Evolutionary conservation across 306 rosid genomes (phyloP), one percentile per base, ranked within the genome.

Genomic region (Senna siamea): DNA sequence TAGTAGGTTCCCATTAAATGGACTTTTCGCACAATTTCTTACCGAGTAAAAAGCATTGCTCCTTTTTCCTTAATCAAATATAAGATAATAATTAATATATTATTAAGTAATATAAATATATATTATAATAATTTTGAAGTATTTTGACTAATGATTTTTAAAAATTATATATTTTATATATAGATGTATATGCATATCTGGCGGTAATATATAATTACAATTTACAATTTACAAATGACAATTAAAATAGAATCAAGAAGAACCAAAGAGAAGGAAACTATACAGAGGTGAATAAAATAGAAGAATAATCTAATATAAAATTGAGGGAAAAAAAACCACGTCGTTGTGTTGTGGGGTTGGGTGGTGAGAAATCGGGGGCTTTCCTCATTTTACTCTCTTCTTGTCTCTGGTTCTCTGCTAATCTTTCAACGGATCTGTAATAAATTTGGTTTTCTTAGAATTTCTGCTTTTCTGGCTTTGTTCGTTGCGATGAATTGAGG

Each of bases 291-390:
- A 37, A 37, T 37, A n/a, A 55, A 28, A 17, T 4, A 59, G 34
- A 17, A 35, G 32, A 78, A 62, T 2, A 20, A 44, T 12, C 0
- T 37, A 55, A 64, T 53, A 57, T 61, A 76, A 84, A 77, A 80
- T 56, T 76, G 76, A 78, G 3, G 30, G 3, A 26, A 26, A 26
- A 26, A 80, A 72, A 76, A 83, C n/a, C n/a, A 54, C 28, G 61
- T 40, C 18, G 83, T 73, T 66, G 13, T 15, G 40, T 56, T 83
- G 80, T 83, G 73, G 87, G 84, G 30, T 80, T 79, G 76, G 79
- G 84, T 28, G 85, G 78, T 82, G 95, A 87, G 81, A 84, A 84
- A 82, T 84, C 47, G 76, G 63, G 81, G 93, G 89, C 71, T 74
- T 69, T 72, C 83, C 81, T 32, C 71, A 68, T 52, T 70, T 72